Evolutionary conservation across 495 filamentous ascomycete species (phyloP).

Genomic region (Tuber microsphaerosporum): DNA sequence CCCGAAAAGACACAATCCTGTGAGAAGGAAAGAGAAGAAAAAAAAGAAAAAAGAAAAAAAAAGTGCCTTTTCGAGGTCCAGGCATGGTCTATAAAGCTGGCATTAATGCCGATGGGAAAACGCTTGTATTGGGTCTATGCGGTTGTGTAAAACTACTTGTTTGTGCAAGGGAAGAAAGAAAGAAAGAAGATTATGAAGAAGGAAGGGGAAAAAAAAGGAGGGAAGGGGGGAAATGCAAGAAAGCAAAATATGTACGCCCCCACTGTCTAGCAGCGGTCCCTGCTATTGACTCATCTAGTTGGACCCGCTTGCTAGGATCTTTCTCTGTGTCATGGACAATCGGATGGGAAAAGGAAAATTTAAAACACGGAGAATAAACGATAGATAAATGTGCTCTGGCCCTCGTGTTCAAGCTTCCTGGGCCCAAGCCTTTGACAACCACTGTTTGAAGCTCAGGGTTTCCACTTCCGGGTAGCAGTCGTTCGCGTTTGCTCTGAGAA

Average conservation of each 20-base stretch:
- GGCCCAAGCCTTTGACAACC: slow-evolving; percentile 48
- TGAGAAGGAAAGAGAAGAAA: not conserved
- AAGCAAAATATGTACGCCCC: not conserved
- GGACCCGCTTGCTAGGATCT: not conserved
- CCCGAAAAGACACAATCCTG: not conserved
- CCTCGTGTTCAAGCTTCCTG: not conserved
- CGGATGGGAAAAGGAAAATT: not conserved
- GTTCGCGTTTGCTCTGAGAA: slow-evolving; percentile 47
- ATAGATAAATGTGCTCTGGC: not conserved
- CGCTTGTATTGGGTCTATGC: not conserved
- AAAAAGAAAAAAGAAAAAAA: not conserved
- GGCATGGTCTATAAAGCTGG: not conserved
- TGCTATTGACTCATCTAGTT: slow-evolving; percentile 1
- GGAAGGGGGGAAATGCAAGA: not conserved
- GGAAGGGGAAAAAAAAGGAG: no score
- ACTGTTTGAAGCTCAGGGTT: slow-evolving; percentile 47
- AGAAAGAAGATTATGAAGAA: not conserved
- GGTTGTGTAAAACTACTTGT: not conserved
- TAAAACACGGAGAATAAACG: not conserved
- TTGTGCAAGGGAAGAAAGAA: not conserved
- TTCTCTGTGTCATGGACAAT: not conserved
- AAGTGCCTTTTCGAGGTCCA: not conserved
- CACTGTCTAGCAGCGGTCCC: not conserved
- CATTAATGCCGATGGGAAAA: not conserved
- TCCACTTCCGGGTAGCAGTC: slow-evolving; percentile 44